Percentiles rank a stretch among this genome's conserved stretches.
These are phyloP conservation scores for Galerina sulciceps DNA, from an alignment of 768 basidiomycete genomes.

Conservation along the genomic window DNA sequence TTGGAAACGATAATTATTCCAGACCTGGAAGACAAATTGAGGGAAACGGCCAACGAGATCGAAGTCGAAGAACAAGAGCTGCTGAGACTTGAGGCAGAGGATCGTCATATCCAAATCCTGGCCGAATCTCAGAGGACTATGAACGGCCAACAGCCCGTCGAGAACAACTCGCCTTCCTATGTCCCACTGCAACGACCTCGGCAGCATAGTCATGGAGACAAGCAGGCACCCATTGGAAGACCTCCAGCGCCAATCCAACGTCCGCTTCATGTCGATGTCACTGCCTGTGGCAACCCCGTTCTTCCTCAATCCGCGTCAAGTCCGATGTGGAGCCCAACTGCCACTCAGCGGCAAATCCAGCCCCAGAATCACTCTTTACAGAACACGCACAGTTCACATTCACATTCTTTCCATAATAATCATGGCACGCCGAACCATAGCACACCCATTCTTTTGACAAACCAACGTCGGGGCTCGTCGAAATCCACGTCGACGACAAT, in stretches of 20 bases:
- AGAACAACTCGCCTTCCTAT: slow-evolving; percentile 10
- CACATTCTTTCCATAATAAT: slow-evolving; percentile 31
- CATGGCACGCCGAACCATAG: background rate
- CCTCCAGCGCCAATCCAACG: slow-evolving; percentile 27
- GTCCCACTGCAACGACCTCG: slow-evolving; percentile 11
- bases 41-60: slow-evolving; percentile 63
- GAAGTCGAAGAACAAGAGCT: slow-evolving; percentile 45
- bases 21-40: slow-evolving; percentile 72
- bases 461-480: slow-evolving; percentile 29
- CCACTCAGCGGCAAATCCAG: background rate
- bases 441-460: slow-evolving; percentile 23
- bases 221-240: slow-evolving; percentile 14
- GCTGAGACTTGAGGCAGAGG: slow-evolving; percentile 24
- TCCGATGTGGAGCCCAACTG: slow-evolving; percentile 15
- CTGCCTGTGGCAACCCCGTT: background rate
- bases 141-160: slow-evolving; percentile 6
- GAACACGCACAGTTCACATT: slow-evolving; percentile 25
- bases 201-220: slow-evolving; percentile 11
- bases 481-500: background rate
- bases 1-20: slow-evolving; percentile 60
- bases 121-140: slow-evolving; percentile 2
- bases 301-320: slow-evolving; percentile 4
- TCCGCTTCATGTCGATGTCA: slow-evolving; percentile 20
- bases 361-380: slow-evolving; percentile 3
- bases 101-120: slow-evolving; percentile 17